A percentile compares a stretch with the other conserved stretches of the same genome.
Conservation (phyloP, 129 eudicot species). For the Flaveria brownii region DNA sequence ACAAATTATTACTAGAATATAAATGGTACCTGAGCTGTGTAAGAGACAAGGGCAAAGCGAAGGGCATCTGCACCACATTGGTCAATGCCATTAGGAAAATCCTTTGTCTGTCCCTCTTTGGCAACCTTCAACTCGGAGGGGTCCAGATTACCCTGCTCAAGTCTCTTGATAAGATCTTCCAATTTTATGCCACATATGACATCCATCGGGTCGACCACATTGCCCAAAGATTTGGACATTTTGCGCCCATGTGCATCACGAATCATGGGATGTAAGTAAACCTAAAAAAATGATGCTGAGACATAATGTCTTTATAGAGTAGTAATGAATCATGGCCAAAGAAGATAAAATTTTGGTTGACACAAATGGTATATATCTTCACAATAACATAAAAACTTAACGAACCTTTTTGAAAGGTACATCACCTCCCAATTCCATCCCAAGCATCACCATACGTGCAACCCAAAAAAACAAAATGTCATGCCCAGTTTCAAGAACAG, state of each 20-base stretch:
- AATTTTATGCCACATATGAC: conserved; percentile 74
- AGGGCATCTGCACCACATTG: conserved; percentile 99
- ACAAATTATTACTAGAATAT: neutral
- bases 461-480: conserved; percentile 94
- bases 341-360: neutral
- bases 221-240: conserved; percentile 96
- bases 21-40: conserved; percentile 82
- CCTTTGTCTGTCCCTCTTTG: conserved; percentile 80
- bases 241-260: conserved; percentile 99
- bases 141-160: conserved; percentile 90
- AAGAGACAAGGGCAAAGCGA: conserved; percentile 92
- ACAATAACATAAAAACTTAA: conserved; percentile 18
- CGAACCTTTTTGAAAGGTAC: conserved; percentile 81
- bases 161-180: conserved; percentile 82
- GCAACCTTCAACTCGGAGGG: conserved; percentile 67
- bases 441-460: conserved; percentile 92
- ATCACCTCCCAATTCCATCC: conserved; percentile 83
- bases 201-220: conserved; percentile 95
- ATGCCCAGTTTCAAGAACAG: conserved; percentile 91
- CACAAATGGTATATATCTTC: neutral
- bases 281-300: conserved; percentile 38
- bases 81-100: conserved; percentile 85
- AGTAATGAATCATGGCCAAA: neutral
- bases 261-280: conserved; percentile 94
- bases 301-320: neutral